Evolutionary conservation across 2,329 filamentous ascomycete genomes (phyloP).

Genomic region (Periconia macrospinosa): DNA sequence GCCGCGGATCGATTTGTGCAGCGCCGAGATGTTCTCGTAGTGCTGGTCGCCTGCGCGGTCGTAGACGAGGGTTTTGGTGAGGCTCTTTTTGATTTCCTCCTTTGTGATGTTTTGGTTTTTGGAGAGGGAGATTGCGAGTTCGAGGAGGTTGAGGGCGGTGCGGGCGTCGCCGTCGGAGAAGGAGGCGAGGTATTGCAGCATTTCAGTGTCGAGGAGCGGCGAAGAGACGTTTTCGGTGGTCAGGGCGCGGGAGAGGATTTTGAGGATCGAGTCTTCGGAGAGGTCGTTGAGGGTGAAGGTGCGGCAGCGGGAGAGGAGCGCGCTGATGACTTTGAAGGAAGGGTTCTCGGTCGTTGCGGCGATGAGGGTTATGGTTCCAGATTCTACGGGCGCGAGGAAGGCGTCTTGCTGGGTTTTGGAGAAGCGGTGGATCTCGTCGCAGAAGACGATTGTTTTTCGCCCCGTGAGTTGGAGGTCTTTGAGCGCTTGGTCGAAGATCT

Average conservation of each 20-base stretch:
- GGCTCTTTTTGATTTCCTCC: conserved; percentile 74
- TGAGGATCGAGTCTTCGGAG: conserved; percentile 68
- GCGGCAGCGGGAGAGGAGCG: conserved; percentile 83
- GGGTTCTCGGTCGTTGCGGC: conserved; percentile 98
- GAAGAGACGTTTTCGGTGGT: conserved; percentile 58
- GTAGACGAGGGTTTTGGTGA: conserved; percentile 93
- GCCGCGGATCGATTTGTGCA: conserved; percentile 93
- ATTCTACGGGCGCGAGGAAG: conserved; percentile 89
- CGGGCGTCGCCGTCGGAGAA: conserved; percentile 93
- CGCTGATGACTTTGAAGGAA: conserved; percentile 87
- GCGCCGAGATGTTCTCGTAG: conserved; percentile 95
- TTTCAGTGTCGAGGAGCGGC: conserved; percentile 71
- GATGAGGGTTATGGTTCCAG: conserved; percentile 85
- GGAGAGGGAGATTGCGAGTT: conserved; percentile 80
- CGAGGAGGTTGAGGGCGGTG: conserved; percentile 88
- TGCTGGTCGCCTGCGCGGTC: conserved; percentile 94
- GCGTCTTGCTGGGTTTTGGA: conserved; percentile 92
- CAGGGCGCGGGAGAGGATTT: conserved; percentile 77
- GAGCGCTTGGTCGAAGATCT: conserved; percentile 81
- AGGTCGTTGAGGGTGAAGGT: conserved; percentile 86
- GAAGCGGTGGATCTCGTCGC: conserved; percentile 94
- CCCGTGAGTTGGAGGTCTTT: conserved; percentile 81
- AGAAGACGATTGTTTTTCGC: conserved; percentile 92
- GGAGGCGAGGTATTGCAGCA: conserved; percentile 78
- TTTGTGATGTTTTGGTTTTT: conserved; percentile 67